Evolutionary conservation across 2,329 filamentous ascomycete genomes (phyloP).

Genomic region (Trichoderma sp.): DNA sequence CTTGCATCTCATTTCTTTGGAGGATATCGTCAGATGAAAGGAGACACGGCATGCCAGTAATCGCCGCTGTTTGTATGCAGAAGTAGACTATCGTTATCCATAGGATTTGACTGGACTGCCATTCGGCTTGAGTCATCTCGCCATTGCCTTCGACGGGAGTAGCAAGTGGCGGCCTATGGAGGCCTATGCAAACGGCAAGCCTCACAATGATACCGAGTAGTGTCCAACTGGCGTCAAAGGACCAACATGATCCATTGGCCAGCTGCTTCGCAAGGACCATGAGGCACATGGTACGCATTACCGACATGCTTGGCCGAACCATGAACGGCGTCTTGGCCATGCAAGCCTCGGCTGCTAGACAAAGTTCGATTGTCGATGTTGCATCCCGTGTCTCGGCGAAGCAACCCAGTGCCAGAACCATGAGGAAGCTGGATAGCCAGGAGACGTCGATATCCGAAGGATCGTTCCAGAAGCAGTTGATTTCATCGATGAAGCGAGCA

Average conservation of each 20-base stretch:
- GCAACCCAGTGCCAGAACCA: slow-evolving; percentile 19
- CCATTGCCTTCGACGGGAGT: neutral
- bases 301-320: slow-evolving; percentile 20
- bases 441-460: neutral
- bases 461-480: neutral
- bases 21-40: neutral
- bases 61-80: slow-evolving; percentile 5
- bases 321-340: slow-evolving; percentile 22
- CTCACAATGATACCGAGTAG: slow-evolving; percentile 1
- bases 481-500: neutral
- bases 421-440: slow-evolving; percentile 19
- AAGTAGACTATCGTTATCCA: slow-evolving; percentile 6
- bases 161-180: neutral
- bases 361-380: slow-evolving; percentile 14
- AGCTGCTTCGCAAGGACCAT: slow-evolving; percentile 21
- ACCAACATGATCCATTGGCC: slow-evolving; percentile 17
- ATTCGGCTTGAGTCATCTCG: neutral
- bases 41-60: slow-evolving; percentile 1
- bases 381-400: slow-evolving; percentile 3
- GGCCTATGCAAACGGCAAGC: neutral
- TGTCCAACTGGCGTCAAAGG: neutral
- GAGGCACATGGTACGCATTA: slow-evolving; percentile 20
- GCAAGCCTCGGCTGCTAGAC: slow-evolving; percentile 23
- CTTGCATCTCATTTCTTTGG: neutral
- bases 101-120: neutral